Conservation (phyloP, 345 rosid species). For the Camelina laxa region DNA sequence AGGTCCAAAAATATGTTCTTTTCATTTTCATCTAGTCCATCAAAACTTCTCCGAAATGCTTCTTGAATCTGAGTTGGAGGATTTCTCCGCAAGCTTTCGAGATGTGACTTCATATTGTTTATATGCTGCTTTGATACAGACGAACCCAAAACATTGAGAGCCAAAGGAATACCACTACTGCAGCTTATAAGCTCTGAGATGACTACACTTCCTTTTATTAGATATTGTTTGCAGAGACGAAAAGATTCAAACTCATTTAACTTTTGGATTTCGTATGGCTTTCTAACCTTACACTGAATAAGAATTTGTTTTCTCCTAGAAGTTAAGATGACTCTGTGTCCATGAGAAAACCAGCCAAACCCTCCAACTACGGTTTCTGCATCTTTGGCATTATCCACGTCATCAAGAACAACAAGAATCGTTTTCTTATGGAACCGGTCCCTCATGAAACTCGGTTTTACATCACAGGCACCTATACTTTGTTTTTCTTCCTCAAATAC, state of each 20-base stretch:
- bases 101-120: conserved; percentile 28
- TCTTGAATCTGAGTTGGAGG: conserved; percentile 35
- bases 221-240: conserved; percentile 26
- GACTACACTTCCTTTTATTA: not conserved
- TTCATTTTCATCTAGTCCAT: conserved; percentile 38
- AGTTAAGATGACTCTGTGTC: conserved; percentile 33
- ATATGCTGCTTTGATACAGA: conserved; percentile 26
- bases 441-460: conserved; percentile 33
- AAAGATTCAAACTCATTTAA: conserved; percentile 38
- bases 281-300: conserved; percentile 31
- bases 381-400: conserved; percentile 31
- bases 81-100: conserved; percentile 7
- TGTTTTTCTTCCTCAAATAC: conserved; percentile 34
- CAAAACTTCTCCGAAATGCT: conserved; percentile 43
- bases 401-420: conserved; percentile 39
- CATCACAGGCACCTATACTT: conserved; percentile 17
- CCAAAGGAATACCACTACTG: conserved; percentile 35
- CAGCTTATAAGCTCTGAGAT: conserved; percentile 30
- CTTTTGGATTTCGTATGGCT: not conserved
- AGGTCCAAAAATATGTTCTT: conserved; percentile 47
- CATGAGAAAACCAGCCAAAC: conserved; percentile 44
- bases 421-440: not conserved
- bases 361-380: conserved; percentile 39
- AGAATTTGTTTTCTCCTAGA: conserved; percentile 43
- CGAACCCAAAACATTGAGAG: conserved; percentile 3